Percentiles rank a stretch among this genome's conserved stretches.
phyloP scores from a whole-genome alignment of 306 rosid species.

The Casuarina equisetifolia region DNA sequence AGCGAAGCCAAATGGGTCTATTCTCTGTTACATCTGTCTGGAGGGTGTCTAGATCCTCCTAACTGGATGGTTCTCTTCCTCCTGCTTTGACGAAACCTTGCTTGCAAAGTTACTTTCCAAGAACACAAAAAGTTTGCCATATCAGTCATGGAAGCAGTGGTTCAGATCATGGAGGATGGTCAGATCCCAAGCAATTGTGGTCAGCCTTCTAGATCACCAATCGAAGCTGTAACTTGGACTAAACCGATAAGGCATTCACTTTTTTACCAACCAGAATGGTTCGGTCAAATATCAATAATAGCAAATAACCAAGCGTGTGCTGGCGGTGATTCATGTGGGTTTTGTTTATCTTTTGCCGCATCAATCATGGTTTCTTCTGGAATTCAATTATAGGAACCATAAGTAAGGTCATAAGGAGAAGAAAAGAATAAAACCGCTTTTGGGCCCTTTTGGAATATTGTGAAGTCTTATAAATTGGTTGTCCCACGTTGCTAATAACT shows the following conservation, averaged over 20 bases:
- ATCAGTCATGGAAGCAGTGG: neutral
- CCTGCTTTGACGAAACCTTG: conserved; percentile 8
- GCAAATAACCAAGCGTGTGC: neutral
- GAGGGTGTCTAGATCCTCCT: conserved; percentile 9
- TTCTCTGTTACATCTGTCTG: neutral
- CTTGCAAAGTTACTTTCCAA: neutral
- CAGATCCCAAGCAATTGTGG: neutral
- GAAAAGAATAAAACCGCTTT: too few relatives aligned
- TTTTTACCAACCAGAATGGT: neutral
- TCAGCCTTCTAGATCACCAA: neutral
- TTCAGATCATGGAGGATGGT: too few relatives aligned
- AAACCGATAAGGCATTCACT: neutral
- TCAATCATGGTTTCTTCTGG: too few relatives aligned
- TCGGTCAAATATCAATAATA: too few relatives aligned
- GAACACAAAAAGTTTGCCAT: neutral
- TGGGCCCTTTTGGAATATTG: too few relatives aligned
- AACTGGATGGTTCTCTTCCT: conserved; percentile 30
- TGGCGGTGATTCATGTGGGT: too few relatives aligned
- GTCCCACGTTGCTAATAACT: too few relatives aligned
- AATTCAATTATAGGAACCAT: neutral
- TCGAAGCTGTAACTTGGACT: neutral
- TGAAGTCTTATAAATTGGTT: too few relatives aligned
- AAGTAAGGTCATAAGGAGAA: too few relatives aligned
- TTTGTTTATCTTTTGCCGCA: too few relatives aligned
- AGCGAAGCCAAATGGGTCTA: neutral